Evolutionary conservation across 169 alveolate genomes (phyloP), one percentile per base, ranked within the genome.

Genomic region (Plasmodium coatneyi): DNA sequence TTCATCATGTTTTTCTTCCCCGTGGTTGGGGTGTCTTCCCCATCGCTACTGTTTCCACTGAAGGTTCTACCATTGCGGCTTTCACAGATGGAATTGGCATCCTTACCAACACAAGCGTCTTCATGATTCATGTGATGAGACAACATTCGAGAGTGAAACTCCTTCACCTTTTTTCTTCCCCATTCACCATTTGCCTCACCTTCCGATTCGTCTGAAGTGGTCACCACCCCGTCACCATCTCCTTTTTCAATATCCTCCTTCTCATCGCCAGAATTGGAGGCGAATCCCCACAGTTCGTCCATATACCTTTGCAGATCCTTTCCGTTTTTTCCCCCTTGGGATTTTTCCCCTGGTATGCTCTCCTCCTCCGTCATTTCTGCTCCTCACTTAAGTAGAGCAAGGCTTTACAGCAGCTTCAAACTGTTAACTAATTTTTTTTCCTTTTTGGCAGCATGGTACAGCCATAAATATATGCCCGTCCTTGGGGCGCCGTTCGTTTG

Each of bases 231-330:
- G 19, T 14, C 22, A 81, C 25, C 39, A 54, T 81, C 78, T 30
- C 78, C 10, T 36, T 9, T 76, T 43, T 2, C 32, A 78, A 1
- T n/a, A 3, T 22, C 52, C n/a, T 32, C 28, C 25, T n/a, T 66
- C 52, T 74, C 92, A 49, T 74, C 80, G 0, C 39, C 83, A 12
- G 83, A 72, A 32, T 41, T 52, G 34, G 90, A 3, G 25, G 12
- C 39, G 60, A 84, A 84, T n/a, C 92, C 92, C 92, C 92, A 84
- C 30, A 84, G 25, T 14, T 84, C 22, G 39, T 84, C 78, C 92
- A 84, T 84, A 30, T 84, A 84, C 19, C 79, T 56, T 52, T 84
- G 92, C 41, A 84, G 2, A n/a, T 66, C 76, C 5, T 66, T 43
- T 74, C 16, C 54, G 3, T 25, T 49, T 25, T 39, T 49, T 49